A percentile compares a stretch with the other conserved stretches of the same genome.
Evolutionary conservation across 139 green algal genomes (phyloP).

Genomic region (Chlamydomonas sp.): DNA sequence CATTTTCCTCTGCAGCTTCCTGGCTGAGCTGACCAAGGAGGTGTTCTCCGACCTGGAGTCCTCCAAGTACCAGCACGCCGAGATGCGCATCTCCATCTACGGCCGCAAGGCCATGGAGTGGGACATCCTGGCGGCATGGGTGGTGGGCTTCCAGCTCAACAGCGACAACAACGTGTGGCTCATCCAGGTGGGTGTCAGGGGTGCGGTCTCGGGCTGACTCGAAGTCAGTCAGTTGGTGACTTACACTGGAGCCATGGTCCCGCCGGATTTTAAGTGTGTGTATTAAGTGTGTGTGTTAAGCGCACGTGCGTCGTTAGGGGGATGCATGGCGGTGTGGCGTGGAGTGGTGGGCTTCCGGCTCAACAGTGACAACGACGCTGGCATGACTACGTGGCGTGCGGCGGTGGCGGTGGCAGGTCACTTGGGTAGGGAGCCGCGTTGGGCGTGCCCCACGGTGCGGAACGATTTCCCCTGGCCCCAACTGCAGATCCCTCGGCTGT

Average conservation of each 20-base stretch:
- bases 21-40: slow-evolving; percentile 98
- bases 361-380: slow-evolving; percentile 90
- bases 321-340: too few relatives aligned
- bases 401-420: too few relatives aligned
- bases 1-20: slow-evolving; percentile 62
- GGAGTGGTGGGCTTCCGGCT: slow-evolving; percentile 95
- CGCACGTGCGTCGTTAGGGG: too few relatives aligned
- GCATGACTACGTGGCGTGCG: too few relatives aligned
- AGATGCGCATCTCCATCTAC: slow-evolving; percentile 73
- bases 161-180: slow-evolving; percentile 98
- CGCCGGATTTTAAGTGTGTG: background rate
- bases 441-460: too few relatives aligned
- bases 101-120: slow-evolving; percentile 90
- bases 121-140: slow-evolving; percentile 98
- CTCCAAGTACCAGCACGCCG: slow-evolving; percentile 95
- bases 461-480: too few relatives aligned
- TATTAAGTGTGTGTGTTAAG: slow-evolving; percentile 21
- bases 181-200: slow-evolving; percentile 80
- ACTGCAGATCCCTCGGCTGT: slow-evolving; percentile 93
- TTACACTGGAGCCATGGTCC: background rate
- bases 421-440: too few relatives aligned
- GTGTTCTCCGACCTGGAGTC: slow-evolving; percentile 87
- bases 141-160: slow-evolving; percentile 93
- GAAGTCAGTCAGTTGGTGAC: background rate
- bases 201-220: background rate